Base-by-base conservation (phyloP, 306 rosid genomes). In the Carpinus viminea region DNA sequence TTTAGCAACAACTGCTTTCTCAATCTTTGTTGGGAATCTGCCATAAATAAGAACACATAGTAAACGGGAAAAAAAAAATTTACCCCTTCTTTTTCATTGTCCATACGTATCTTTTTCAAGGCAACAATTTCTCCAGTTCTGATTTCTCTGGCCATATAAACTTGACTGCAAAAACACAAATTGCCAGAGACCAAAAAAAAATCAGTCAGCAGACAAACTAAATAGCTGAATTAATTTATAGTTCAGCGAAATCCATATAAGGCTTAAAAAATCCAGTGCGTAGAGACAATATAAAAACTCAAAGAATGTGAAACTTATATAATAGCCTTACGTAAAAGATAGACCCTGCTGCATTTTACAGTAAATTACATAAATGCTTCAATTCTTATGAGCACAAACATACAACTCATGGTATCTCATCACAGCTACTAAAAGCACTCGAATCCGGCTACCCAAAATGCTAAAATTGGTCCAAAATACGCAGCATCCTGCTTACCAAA, bases 11-110 rank as follows among this genome's bases (percentile, higher is more conserved):
- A 15, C 18, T 4, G 20, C 69, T 31, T 62, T 17, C 26, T 31
- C 4, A 62, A 31, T 11, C 70, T 64, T 59, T 66, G 47, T 7
- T 66, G 51, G 31, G 7, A 66, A n/a, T 38, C 65, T 17, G 60
- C 28, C 24, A 77, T 51, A 57, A 74, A 73, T 12, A 69, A 72
- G 2, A 31, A 75, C 75, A 55, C 13, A 61, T 16, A n/a, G 48
- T 68, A 62, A 55, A 51, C 51, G 51, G 56, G 77, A 51, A 13
- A 57, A 13, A 15, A 71, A 73, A 65, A 71, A 28, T 73, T 73
- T 88, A 88, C 95, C 91, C 96, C 91, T 61, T 87, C 95, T 79
- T 87, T 91, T 84, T 91, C 92, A 34, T 84, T 88, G 84, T 88
- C 96, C 92, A 91, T 91, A 38, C 92, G 87, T 80, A 91, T 88